Base-by-base conservation (phyloP, 106 monocot genomes). In the Amphibolis antarctica region DNA sequence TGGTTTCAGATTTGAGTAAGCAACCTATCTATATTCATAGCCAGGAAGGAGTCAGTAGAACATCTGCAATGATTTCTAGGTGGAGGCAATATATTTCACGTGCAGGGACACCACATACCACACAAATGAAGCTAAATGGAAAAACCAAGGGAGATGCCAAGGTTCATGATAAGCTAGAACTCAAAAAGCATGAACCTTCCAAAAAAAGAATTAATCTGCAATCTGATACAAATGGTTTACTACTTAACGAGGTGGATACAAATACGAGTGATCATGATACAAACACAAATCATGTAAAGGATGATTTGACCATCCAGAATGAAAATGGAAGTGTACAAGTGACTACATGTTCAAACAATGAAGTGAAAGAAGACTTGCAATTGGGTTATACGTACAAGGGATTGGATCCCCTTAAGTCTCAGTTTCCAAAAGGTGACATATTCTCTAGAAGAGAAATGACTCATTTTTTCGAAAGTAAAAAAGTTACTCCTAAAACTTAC, bases 31-130 rank as follows among this genome's bases (percentile, higher is more conserved):
- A 99, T 83, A 79, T 99, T 21, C 91, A 92, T 71, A 77, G 85
- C 66, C 76, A 85, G 53, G 98, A 91, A 83, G 98, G 98, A 49
- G 79, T 91, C 60, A 70, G 66, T 31, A 69, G 98, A 70, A 83
- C 98, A 59, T 91, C 85, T 71, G 98, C 85, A 44, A 99, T 88
- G 91, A 82, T 99, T 60, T 91, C 98, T 21, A 86, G 88, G 76
- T 99, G 98, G 98, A 82, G 70, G 68, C 98, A 88, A 29, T 77
- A 69, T 61, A 56, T 75, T 60, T 28, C 85, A 60, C 80, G 81
- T 45, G 66, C 78, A 28, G 26, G 57, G 51, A 59, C 59, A 59
- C 74, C 71, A 58, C 21, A 53, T 30, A 62, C 26, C 51, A 60
- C 57, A 11, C 46, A 42, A 66, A 25, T 62, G 43, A 56, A 31